These are phyloP conservation scores for Phytopythium mirpurense DNA, from an alignment of 352 stramenopile genomes.

Conservation along the genomic window DNA sequence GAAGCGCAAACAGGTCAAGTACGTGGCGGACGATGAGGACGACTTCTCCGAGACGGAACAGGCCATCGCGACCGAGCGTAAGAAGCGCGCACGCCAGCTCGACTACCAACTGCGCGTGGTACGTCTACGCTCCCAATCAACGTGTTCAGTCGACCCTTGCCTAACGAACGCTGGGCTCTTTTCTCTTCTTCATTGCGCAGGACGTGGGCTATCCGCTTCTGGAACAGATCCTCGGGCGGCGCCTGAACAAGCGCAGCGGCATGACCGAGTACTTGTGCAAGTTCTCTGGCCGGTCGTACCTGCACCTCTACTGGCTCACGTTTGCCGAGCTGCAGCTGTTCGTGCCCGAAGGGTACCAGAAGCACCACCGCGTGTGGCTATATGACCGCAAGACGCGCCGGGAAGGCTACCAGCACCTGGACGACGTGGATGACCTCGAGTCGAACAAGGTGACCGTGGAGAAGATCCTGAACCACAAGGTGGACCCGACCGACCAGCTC, in stretches of 20 bases:
- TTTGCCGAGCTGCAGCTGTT: slow-evolving; percentile 85
- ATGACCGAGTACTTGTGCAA: slow-evolving; percentile 85
- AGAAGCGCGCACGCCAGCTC: slow-evolving; percentile 64
- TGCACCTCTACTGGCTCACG: slow-evolving; percentile 87
- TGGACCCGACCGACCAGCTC: slow-evolving; percentile 73
- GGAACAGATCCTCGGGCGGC: slow-evolving; percentile 80
- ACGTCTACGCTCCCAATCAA: too few relatives aligned
- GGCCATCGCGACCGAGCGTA: slow-evolving; percentile 48
- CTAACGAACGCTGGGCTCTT: too few relatives aligned
- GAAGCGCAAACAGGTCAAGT: slow-evolving; percentile 62
- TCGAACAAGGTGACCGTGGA: slow-evolving; percentile 85
- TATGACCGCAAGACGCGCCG: slow-evolving; percentile 81
- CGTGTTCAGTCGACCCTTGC: slow-evolving; percentile 1
- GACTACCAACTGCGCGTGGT: slow-evolving; percentile 64
- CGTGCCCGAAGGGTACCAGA: slow-evolving; percentile 80
- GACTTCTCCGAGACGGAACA: slow-evolving; percentile 60
- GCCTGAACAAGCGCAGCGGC: slow-evolving; percentile 68
- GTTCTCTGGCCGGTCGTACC: slow-evolving; percentile 80
- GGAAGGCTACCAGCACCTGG: slow-evolving; percentile 78
- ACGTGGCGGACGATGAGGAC: slow-evolving; percentile 64
- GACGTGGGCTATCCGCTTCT: slow-evolving; percentile 62
- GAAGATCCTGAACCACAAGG: slow-evolving; percentile 85
- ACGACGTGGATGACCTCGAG: slow-evolving; percentile 86
- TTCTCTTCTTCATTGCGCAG: too few relatives aligned
- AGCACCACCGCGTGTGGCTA: slow-evolving; percentile 76